Evolutionary conservation across 2,329 filamentous ascomycete species (phyloP).

Genomic region (Mycosphaerella arachidis): DNA sequence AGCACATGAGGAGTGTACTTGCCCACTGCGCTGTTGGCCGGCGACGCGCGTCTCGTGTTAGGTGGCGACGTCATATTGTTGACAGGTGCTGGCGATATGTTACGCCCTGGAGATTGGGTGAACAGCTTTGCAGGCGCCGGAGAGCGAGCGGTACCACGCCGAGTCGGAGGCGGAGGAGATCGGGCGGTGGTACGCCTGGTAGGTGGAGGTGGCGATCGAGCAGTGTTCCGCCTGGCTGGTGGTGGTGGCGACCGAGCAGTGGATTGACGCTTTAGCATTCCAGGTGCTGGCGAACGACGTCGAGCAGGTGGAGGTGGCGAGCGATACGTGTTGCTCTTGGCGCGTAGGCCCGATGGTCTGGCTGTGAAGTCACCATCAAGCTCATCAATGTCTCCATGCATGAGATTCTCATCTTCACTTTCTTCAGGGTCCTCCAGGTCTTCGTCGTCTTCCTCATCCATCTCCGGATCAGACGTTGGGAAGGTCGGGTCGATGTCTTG

Average conservation of each 20-base stretch:
- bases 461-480: slow-evolving; percentile 86
- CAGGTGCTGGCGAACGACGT: slow-evolving; percentile 37
- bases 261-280: slow-evolving; percentile 43
- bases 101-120: slow-evolving; percentile 65
- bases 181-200: not conserved
- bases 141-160: slow-evolving; percentile 25
- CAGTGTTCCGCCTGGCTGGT: slow-evolving; percentile 12
- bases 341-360: slow-evolving; percentile 23
- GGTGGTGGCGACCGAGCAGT: slow-evolving; percentile 39
- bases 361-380: slow-evolving; percentile 34
- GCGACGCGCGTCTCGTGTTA: slow-evolving; percentile 50
- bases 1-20: slow-evolving; percentile 39
- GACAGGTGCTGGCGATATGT: slow-evolving; percentile 42
- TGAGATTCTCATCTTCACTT: slow-evolving; percentile 60
- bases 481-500: slow-evolving; percentile 98
- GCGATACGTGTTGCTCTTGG: slow-evolving; percentile 30
- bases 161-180: not conserved
- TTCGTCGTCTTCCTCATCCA: slow-evolving; percentile 69
- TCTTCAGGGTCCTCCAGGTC: slow-evolving; percentile 55
- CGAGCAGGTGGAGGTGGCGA: slow-evolving; percentile 25
- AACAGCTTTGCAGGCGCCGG: slow-evolving; percentile 55
- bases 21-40: slow-evolving; percentile 42
- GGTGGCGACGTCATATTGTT: slow-evolving; percentile 60
- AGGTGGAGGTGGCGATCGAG: slow-evolving; percentile 17
- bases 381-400: slow-evolving; percentile 53